Percentiles rank a stretch among this genome's conserved stretches.
phyloP scores from a whole-genome alignment of 2,329 filamentous ascomycete species.

The Samsoniella hepiali region DNA sequence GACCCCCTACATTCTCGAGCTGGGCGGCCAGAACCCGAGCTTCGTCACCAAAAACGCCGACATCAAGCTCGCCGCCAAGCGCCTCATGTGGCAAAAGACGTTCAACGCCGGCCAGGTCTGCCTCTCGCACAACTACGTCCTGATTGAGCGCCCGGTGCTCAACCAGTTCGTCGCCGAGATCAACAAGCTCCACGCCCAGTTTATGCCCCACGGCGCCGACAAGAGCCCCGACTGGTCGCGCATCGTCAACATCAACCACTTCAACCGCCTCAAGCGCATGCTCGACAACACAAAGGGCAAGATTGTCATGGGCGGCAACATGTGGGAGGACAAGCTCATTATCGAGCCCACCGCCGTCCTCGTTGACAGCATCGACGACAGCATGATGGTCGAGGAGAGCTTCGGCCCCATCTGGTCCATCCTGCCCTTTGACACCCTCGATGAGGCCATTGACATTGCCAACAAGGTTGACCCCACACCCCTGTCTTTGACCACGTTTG shows the following conservation, averaged over 20 bases:
- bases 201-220: constrained; percentile 80
- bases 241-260: constrained; percentile 78
- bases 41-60: constrained; percentile 85
- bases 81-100: constrained; percentile 85
- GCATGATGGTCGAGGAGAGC: constrained; percentile 79
- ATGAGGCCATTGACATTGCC: constrained; percentile 79
- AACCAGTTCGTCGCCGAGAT: constrained; percentile 71
- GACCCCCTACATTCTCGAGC: constrained; percentile 84
- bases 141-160: constrained; percentile 74
- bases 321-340: constrained; percentile 75
- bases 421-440: constrained; percentile 72
- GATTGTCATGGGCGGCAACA: constrained; percentile 81
- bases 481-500: constrained; percentile 81
- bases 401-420: constrained; percentile 93
- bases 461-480: constrained; percentile 81
- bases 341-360: constrained; percentile 94
- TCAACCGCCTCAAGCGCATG: constrained; percentile 83
- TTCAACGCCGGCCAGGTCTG: constrained; percentile 89
- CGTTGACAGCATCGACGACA: constrained; percentile 65
- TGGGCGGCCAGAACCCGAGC: constrained; percentile 88
- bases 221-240: constrained; percentile 74
- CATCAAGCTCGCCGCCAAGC: constrained; percentile 72
- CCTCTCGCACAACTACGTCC: constrained; percentile 86
- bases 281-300: constrained; percentile 79
- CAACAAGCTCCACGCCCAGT: constrained; percentile 66